These are phyloP conservation scores for Verbascum thapsus DNA, from an alignment of 257 asterid species.

Conservation along the genomic window DNA sequence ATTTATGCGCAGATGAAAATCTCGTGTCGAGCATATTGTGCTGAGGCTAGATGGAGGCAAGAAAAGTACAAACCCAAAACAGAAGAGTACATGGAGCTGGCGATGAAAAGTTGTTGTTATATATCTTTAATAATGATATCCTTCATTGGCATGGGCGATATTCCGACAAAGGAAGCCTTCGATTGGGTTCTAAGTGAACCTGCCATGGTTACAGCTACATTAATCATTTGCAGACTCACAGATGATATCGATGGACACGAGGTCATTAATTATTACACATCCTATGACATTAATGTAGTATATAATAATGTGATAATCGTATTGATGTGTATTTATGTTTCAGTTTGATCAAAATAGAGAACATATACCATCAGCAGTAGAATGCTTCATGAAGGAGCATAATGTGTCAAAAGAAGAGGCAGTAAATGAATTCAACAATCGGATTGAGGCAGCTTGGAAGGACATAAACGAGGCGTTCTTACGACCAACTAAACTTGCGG, in stretches of 20 bases:
- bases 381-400: no score
- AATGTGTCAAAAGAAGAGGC: no score
- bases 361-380: slow-evolving; percentile 36
- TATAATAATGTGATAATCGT: no score
- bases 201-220: slow-evolving; percentile 25
- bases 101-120: slow-evolving; percentile 25
- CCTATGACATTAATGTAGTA: no score
- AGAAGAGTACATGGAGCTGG: slow-evolving; percentile 39
- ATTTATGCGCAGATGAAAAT: slow-evolving; percentile 27
- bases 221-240: slow-evolving; percentile 28
- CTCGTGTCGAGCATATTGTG: slow-evolving; percentile 14
- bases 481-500: slow-evolving; percentile 27
- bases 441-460: slow-evolving; percentile 37
- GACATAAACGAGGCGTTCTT: slow-evolving; percentile 36
- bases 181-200: slow-evolving; percentile 36
- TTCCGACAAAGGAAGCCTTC: slow-evolving; percentile 26
- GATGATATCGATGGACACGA: slow-evolving; percentile 32
- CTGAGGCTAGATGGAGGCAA: slow-evolving; percentile 36
- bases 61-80: slow-evolving; percentile 29
- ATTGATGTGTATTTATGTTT: no score
- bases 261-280: slow-evolving; percentile 20
- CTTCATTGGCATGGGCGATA: slow-evolving; percentile 37
- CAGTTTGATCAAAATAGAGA: slow-evolving; percentile 38
- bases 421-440: slow-evolving; percentile 15
- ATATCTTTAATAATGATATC: slow-evolving; percentile 26